Evolutionary conservation across 148 eudicot genomes (phyloP), one percentile per base, ranked within the genome.

Genomic region (Nepenthes gracilis): DNA sequence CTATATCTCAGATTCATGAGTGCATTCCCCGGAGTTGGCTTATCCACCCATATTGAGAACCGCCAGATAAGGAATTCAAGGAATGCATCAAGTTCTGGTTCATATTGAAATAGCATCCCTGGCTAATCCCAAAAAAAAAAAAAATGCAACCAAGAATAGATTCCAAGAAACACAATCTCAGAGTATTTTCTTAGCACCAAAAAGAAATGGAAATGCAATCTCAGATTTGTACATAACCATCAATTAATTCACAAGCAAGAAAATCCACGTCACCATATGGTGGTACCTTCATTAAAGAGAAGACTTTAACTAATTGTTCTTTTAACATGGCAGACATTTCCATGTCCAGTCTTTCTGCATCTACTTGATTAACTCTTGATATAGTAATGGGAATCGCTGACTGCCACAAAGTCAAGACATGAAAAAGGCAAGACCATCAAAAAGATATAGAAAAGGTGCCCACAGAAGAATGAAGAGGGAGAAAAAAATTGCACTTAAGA

Each of bases 251-350:
- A 40, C 0, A 40, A 8, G 8, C 45, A 49, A 59, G 1, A 23
- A 9, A 40, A 33, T 9, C 36, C 5, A 62, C 49, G 36, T 72
- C 13, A 59, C 15, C 13, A 57, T 32, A 63, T 10, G 4, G 47
- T 10, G 4, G 49, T 70, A 92, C 96, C 98, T 92, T 92, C 88
- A 92, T 83, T 45, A 92, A 75, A 47, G 96, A 80, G 49, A 92
- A 92, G 47, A 92, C 96, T 65, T 88, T 88, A 71, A 88, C 85
- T 71, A 92, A 70, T 67, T 88, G 98, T 71, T 92, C 98, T 64
- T 92, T 92, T 70, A 88, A 69, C 98, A 92, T 92, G 67, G 90
- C 96, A 14, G 96, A 79, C 96, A 93, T 86, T 75, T 93, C 98
- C 72, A 93, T 70, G 65, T 93, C 98, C 61, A 93, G 78, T 61